Percentiles rank a stretch among this genome's conserved stretches.
Conservation (phyloP, 768 basidiomycete genomes). For the Tephrocybe sp. region DNA sequence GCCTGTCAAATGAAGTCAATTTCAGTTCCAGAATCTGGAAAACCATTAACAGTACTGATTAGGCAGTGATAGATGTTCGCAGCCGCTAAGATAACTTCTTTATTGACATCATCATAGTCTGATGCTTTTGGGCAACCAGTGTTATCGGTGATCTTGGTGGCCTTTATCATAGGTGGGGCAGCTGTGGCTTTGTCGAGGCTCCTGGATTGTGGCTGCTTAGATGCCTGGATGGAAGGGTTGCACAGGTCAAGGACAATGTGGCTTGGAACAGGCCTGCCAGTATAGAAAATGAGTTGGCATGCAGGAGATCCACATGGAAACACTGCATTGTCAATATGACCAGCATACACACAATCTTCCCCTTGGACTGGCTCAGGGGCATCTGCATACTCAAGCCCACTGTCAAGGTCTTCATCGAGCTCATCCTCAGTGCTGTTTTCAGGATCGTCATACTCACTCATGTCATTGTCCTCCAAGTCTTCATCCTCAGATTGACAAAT, state of each 20-base stretch:
- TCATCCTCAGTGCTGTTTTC: not conserved
- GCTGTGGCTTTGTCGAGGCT: not conserved
- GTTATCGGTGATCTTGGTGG: not conserved
- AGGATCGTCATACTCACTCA: not conserved
- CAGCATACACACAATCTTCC: not conserved
- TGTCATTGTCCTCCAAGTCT: not conserved
- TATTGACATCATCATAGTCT: conserved; percentile 11
- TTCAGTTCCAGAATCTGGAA: conserved; percentile 20
- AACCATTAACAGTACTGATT: conserved; percentile 19
- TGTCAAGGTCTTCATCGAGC: not conserved
- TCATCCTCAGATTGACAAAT: not conserved
- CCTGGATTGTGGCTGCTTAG: not conserved
- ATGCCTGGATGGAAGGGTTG: not conserved
- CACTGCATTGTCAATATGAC: not conserved
- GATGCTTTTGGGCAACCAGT: conserved; percentile 16
- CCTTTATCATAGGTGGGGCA: not conserved
- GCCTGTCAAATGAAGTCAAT: too few species aligned
- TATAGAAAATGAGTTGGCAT: not conserved
- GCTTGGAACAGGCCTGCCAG: not conserved
- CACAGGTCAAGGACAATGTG: not conserved
- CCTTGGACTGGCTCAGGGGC: not conserved
- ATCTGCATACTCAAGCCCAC: too few species aligned
- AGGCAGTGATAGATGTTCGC: conserved; percentile 15
- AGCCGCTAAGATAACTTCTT: conserved; percentile 21
- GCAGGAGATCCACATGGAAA: not conserved